phyloP scores from a whole-genome alignment of 495 filamentous ascomycete genomes.

The Neurospora tetrasperma region DNA sequence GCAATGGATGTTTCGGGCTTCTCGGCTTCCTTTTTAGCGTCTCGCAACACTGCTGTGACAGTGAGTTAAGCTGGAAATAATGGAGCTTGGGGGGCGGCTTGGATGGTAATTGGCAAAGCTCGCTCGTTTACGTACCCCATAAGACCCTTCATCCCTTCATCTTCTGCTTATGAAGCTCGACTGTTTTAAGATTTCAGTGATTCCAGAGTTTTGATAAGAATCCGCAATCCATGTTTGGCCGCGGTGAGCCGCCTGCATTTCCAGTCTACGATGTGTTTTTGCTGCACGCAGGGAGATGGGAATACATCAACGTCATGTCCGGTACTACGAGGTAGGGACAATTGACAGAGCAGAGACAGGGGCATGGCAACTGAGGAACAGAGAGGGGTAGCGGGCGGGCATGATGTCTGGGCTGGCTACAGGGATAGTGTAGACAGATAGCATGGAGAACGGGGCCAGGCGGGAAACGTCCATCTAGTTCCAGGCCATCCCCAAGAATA shows the following conservation, averaged over 20 bases:
- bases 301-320: neutral
- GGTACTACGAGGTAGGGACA: no score
- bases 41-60: neutral
- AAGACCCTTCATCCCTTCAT: neutral
- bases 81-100: neutral
- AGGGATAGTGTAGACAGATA: neutral
- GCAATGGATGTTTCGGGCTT: neutral
- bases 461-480: neutral
- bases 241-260: neutral
- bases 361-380: neutral
- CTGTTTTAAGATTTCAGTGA: neutral
- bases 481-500: neutral
- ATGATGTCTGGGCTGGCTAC: neutral
- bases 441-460: neutral
- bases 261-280: neutral
- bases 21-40: neutral
- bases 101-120: neutral
- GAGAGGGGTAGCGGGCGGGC: neutral
- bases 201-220: neutral
- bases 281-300: neutral
- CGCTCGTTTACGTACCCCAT: neutral
- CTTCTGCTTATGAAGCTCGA: neutral
- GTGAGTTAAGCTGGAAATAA: neutral
- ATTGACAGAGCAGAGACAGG: no score
- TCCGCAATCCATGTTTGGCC: neutral